These are phyloP conservation scores for Xylaria sp. DNA, from an alignment of 2,329 filamentous ascomycete species.

Conservation along the genomic window DNA sequence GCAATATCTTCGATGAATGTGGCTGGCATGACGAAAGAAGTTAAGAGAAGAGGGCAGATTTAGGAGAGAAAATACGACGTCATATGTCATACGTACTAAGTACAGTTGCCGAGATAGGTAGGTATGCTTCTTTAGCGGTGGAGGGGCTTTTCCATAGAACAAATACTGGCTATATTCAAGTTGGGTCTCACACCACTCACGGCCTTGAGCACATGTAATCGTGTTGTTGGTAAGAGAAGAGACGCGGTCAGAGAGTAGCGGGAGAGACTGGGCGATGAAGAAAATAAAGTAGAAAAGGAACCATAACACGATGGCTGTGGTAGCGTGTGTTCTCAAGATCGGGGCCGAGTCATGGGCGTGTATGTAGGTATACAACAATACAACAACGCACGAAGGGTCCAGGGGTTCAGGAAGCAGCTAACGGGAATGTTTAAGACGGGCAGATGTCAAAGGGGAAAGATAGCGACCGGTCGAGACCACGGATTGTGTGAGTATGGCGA, in stretches of 20 bases:
- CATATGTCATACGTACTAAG: slow-evolving; percentile 49
- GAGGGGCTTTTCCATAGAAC: neutral
- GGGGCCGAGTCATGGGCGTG: slow-evolving; percentile 10
- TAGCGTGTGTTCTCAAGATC: slow-evolving; percentile 12
- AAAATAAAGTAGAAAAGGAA: neutral
- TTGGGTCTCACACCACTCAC: slow-evolving; percentile 9
- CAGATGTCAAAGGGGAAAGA: neutral
- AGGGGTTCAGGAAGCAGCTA: neutral
- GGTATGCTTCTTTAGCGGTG: neutral
- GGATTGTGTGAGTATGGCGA: neutral
- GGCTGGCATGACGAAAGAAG: slow-evolving; percentile 26
- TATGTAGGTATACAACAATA: neutral
- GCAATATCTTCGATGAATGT: slow-evolving; percentile 4
- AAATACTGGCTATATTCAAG: too few species aligned
- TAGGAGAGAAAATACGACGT: slow-evolving; percentile 39
- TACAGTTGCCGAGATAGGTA: slow-evolving; percentile 31
- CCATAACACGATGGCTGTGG: neutral
- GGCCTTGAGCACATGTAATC: neutral
- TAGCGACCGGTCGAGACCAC: slow-evolving; percentile 19
- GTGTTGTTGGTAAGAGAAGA: neutral
- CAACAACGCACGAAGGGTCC: slow-evolving; percentile 4
- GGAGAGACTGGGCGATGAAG: neutral
- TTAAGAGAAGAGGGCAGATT: slow-evolving; percentile 34
- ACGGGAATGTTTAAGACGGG: slow-evolving; percentile 4
- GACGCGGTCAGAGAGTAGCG: neutral